Base-by-base conservation (phyloP, 306 rosid species). In the Elaeagnus macrophylla region DNA sequence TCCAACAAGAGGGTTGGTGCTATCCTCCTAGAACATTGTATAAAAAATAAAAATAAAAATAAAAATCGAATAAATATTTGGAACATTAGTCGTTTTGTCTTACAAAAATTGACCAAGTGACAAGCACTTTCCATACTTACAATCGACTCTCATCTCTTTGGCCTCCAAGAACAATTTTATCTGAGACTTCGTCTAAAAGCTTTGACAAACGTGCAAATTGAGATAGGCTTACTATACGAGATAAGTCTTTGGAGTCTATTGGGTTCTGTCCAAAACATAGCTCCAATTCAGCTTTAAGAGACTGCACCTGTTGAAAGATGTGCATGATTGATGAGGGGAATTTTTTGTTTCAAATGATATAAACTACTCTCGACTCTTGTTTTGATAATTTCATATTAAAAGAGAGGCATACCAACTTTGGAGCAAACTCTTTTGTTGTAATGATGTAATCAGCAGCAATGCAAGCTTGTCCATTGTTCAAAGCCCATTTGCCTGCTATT, bases 391-490 rank as follows among this genome's bases (percentile, higher is more conserved):
- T 25, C 32, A 25, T 25, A 25, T 25, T 25, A 52, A 65, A 40
- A 16, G 44, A 15, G 43, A 19, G 48, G 51, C 89, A 50, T 77
- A 83, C 96, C 82, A 88, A 73, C 15, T 43, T 71, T 18, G 87
- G 82, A 64, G 94, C 94, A 60, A 87, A 83, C 12, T 81, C 81
- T 71, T 67, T 83, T 45, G 75, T 81, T 19, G 94, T 88, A 65
- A 88, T 84, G 59, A 88, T 73, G 36, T 88, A 79, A 72, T 88
- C 96, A 42, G 83, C 80, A 53, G 68, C 77, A 37, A 88, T 80
- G 71, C 96, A 88, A 48, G 89, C 87, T 81, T 88, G 96, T 61
- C 96, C 96, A 60, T 66, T 75, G 57, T 88, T 88, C 54, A 76
- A 66, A 50, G 85, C 94, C 96, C 94, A 88, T 61, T 88, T 88